Percentiles rank a stretch among this genome's conserved stretches.
Conservation (phyloP, 2,329 filamentous ascomycete species). For the Arthrobotrys sphaeroides region DNA sequence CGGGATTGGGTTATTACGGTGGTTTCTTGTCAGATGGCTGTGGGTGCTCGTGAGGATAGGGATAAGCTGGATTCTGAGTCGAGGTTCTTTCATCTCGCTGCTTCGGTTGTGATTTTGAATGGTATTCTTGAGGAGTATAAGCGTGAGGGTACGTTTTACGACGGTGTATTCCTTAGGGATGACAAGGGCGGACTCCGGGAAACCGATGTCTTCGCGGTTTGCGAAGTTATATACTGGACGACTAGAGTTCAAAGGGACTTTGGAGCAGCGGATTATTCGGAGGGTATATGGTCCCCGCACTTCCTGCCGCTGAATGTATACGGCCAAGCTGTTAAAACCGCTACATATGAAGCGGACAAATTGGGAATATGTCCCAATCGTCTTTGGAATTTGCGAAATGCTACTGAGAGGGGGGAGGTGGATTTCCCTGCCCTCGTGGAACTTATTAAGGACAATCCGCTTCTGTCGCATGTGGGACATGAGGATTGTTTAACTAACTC, state of each 20-base stretch:
- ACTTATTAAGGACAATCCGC: conserved; percentile 4
- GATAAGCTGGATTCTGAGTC: neutral
- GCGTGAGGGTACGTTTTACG: neutral
- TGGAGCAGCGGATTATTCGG: neutral
- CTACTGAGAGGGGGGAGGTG: conserved; percentile 9
- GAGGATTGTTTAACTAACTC: conserved; percentile 13
- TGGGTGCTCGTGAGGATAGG: neutral
- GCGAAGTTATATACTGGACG: neutral
- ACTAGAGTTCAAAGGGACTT: neutral
- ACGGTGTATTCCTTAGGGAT: neutral
- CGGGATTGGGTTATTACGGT: conserved; percentile 9
- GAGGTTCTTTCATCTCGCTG: neutral
- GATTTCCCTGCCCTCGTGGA: conserved; percentile 10
- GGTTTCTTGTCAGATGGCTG: conserved; percentile 6
- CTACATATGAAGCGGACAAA: neutral
- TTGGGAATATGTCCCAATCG: conserved; percentile 5
- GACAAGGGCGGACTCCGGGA: neutral
- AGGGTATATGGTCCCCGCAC: conserved; percentile 1
- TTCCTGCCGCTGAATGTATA: conserved; percentile 2
- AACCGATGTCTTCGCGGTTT: neutral
- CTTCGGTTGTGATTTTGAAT: neutral
- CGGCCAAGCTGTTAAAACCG: neutral
- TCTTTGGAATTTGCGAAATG: conserved; percentile 10
- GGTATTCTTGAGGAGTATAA: conserved; percentile 5
- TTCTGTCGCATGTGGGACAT: neutral